phyloP scores from a whole-genome alignment of 2,329 filamentous ascomycete genomes.

The Stagonosporopsis chrysanthemi region DNA sequence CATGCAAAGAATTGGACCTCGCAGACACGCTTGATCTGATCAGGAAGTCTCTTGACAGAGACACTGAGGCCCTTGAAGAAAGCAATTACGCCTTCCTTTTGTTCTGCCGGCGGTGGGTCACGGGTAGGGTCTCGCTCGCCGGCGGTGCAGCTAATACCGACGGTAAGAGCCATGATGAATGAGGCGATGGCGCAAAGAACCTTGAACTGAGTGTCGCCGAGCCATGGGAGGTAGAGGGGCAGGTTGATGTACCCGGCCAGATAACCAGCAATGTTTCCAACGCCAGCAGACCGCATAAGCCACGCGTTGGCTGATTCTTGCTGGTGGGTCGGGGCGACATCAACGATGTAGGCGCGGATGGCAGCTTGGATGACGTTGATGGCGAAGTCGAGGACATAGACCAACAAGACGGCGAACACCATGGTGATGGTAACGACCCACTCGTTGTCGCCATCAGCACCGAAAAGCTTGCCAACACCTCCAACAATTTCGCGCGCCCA shows the following conservation, averaged over 20 bases:
- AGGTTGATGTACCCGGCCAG: constrained; percentile 85
- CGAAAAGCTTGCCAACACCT: constrained; percentile 73
- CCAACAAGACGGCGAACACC: constrained; percentile 79
- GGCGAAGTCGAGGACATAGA: constrained; percentile 91
- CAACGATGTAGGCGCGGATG: constrained; percentile 90
- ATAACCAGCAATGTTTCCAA: constrained; percentile 92
- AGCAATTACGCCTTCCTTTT: constrained; percentile 70
- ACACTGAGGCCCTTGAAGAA: constrained; percentile 83
- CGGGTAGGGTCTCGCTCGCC: constrained; percentile 80
- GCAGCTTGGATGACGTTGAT: constrained; percentile 96
- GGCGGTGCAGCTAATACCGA: constrained; percentile 71
- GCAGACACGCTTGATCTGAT: constrained; percentile 83
- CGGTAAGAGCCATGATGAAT: constrained; percentile 72
- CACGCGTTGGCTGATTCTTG: constrained; percentile 94
- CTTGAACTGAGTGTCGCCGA: constrained; percentile 91
- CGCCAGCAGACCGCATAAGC: constrained; percentile 84
- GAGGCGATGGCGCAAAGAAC: constrained; percentile 87
- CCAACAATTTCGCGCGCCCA: constrained; percentile 65
- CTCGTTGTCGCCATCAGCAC: constrained; percentile 69
- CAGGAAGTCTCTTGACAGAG: constrained; percentile 79
- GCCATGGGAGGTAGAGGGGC: constrained; percentile 75
- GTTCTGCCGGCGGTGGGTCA: constrained; percentile 66
- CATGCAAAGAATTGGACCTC: constrained; percentile 72
- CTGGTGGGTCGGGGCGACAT: constrained; percentile 90
- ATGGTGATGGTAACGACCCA: constrained; percentile 73